phyloP scores from a whole-genome alignment of 2,329 filamentous ascomycete genomes.

The Colletotrichum sp. region DNA sequence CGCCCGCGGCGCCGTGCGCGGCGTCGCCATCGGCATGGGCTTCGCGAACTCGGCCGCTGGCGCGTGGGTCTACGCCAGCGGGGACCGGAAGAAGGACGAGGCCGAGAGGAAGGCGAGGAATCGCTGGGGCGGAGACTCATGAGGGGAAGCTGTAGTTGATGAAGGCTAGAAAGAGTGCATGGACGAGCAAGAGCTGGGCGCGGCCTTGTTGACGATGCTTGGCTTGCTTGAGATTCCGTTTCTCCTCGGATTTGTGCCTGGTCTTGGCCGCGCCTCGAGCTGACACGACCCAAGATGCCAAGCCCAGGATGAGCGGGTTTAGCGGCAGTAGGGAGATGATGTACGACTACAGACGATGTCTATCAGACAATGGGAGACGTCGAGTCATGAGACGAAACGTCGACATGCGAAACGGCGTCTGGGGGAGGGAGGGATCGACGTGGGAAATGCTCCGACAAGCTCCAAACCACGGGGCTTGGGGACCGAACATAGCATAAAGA shows the following conservation, averaged over 20 bases:
- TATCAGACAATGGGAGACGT: neutral
- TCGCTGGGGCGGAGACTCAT: constrained; percentile 47
- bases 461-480: neutral
- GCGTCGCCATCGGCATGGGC: constrained; percentile 54
- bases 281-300: neutral
- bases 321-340: neutral
- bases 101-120: constrained; percentile 53
- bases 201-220: neutral
- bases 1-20: constrained; percentile 55
- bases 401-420: neutral
- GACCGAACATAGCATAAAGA: neutral
- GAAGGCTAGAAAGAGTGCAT: neutral
- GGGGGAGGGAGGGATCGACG: neutral
- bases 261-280: neutral
- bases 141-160: neutral
- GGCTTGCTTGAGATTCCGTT: neutral
- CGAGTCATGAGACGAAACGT: constrained; percentile 3
- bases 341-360: neutral
- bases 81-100: constrained; percentile 55
- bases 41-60: constrained; percentile 53
- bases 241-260: neutral
- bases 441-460: neutral
- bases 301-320: neutral
- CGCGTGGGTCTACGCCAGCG: constrained; percentile 56
- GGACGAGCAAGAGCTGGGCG: neutral